A percentile compares a stretch with the other conserved stretches of the same genome.
These are phyloP conservation scores for Areca catechu DNA, from an alignment of 176 grass and related monocot genomes.

Conservation along the genomic window DNA sequence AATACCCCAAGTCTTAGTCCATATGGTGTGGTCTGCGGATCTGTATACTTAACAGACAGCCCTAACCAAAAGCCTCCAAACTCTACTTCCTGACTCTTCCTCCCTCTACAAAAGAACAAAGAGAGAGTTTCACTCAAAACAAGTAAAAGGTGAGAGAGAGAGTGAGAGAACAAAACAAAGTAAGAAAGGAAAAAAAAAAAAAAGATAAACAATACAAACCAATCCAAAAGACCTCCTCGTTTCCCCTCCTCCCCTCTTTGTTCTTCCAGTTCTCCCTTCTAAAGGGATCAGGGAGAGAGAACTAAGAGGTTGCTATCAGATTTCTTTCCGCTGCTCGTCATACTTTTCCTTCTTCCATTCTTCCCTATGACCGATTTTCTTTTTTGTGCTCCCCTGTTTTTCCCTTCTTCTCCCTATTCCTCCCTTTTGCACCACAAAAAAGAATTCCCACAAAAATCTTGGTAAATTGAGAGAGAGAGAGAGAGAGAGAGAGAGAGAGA, in stretches of 20 bases:
- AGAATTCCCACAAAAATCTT: background rate
- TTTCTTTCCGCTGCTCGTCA: constrained; percentile 6
- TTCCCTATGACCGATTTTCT: background rate
- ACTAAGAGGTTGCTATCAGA: background rate
- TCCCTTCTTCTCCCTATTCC: background rate
- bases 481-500: no score
- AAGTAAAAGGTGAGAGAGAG: constrained; percentile 20
- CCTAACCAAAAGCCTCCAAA: background rate
- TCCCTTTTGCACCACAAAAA: constrained; percentile 14
- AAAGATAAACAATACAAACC: constrained; percentile 20
- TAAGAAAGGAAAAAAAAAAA: constrained; percentile 10
- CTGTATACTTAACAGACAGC: no score
- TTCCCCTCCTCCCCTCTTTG: background rate
- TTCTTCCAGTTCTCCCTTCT: background rate
- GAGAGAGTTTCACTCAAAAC: constrained; percentile 28
- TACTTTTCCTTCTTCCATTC: background rate
- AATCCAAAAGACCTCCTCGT: constrained; percentile 4
- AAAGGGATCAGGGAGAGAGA: background rate
- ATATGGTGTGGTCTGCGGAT: background rate
- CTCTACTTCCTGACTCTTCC: background rate
- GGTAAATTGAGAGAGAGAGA: no score
- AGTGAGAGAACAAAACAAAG: constrained; percentile 17
- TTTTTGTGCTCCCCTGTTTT: background rate
- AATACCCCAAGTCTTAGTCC: constrained; percentile 6
- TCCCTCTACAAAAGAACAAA: constrained; percentile 33